Base-by-base conservation (phyloP, 2,329 filamentous ascomycete genomes). In the Ustilaginoidea virens region DNA sequence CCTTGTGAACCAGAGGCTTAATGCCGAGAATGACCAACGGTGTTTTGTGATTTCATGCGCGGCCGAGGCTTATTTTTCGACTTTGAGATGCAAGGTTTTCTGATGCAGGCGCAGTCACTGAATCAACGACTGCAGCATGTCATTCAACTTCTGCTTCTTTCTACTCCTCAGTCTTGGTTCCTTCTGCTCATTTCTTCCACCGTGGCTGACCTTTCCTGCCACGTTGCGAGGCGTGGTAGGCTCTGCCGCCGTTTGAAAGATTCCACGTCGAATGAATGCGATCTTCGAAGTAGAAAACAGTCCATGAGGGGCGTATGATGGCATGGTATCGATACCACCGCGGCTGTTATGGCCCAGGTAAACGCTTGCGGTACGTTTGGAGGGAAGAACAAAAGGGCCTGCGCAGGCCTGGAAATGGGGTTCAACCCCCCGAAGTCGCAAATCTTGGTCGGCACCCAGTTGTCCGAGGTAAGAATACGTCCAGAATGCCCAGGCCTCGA, bases 401-500 rank as follows among this genome's bases (percentile, higher is more conserved):
- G 40, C 47, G 4, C 51, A 44, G 4, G 51, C 44, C 27, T 54
- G 53, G 3, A 33, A 33, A 12, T 42, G 31, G 3, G 39, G 21
- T 3, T 26, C 25, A 6, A 43, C 27, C 1, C 40, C 45, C 1
- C 32, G 31, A 7, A 31, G 28, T 11, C 36, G 35, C 13, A 59
- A 35, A 35, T 60, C 56, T 3, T 33, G 28, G 30, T 59, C 53
- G 6, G 42, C 33, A 12, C 41, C 44, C 4, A 58, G 39, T 25
- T 59, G 53, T 2, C 54, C 56, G 7, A 58, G 44, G 27, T 58
- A 45, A 5, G 52, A 46, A 34, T 55, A 55, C 4, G 58, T 38
- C 53, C 56, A 60, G 27, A 59, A 58, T 1, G 49, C 52, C 52
- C 53, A 58, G 2, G 46, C 34, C 32, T 58, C 54, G 20, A 56